phyloP scores from a whole-genome alignment of 106 monocot genomes.

The Ottelia alismoides region DNA sequence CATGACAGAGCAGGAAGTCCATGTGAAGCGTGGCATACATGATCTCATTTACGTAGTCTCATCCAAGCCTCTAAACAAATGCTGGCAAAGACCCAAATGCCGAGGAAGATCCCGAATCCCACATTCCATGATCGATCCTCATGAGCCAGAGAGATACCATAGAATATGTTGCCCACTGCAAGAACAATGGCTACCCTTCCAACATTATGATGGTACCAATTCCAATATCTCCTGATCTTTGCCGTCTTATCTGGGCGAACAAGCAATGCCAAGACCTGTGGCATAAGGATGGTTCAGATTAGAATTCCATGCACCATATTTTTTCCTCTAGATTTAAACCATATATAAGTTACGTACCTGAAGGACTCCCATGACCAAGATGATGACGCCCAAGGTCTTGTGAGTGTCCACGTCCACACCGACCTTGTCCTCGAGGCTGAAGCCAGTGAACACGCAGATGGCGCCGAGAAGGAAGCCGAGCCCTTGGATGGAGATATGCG shows the following conservation, averaged over 20 bases:
- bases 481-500: conserved; percentile 60
- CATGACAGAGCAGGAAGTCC: too few relatives aligned
- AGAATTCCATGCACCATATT: neutral
- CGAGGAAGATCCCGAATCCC: conserved; percentile 31
- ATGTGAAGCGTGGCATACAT: too few relatives aligned
- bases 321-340: neutral
- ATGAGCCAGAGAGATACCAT: conserved; percentile 22
- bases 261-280: conserved; percentile 6
- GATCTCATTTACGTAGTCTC: conserved; percentile 7
- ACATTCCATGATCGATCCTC: conserved; percentile 19
- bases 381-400: conserved; percentile 63
- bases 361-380: conserved; percentile 74
- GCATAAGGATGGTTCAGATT: neutral
- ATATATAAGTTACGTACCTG: conserved; percentile 33
- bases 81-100: conserved; percentile 14
- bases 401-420: conserved; percentile 58
- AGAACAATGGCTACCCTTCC: conserved; percentile 19
- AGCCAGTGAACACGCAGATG: conserved; percentile 56
- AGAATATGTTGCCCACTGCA: conserved; percentile 19
- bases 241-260: conserved; percentile 2
- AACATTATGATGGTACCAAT: conserved; percentile 10
- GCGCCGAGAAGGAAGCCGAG: conserved; percentile 61
- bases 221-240: conserved; percentile 11
- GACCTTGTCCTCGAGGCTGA: conserved; percentile 58
- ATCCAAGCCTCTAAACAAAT: conserved; percentile 24